phyloP scores from a whole-genome alignment of 495 filamentous ascomycete genomes.

The Viridothelium virens region DNA sequence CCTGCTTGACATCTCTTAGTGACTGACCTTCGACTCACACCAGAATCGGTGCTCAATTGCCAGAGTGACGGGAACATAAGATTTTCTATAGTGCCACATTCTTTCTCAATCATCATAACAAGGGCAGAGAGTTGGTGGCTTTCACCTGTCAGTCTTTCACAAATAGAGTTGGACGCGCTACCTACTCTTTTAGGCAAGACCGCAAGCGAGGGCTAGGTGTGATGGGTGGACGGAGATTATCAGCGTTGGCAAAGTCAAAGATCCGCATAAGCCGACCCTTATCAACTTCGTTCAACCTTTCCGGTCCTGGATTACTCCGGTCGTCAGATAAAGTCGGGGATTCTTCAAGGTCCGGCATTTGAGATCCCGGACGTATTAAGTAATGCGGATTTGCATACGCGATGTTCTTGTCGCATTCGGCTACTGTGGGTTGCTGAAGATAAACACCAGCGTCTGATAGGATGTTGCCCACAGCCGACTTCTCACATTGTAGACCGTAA shows the following conservation, averaged over 20 bases:
- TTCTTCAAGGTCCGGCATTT: conserved; percentile 16
- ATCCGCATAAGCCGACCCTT: conserved; percentile 22
- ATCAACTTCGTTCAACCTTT: conserved; percentile 16
- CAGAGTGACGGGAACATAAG: conserved; percentile 20
- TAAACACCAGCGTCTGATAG: conserved; percentile 9
- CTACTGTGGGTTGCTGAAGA: conserved; percentile 13
- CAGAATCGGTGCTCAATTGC: conserved; percentile 6
- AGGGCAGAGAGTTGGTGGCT: conserved; percentile 25
- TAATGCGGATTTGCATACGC: conserved; percentile 28
- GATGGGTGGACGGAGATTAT: background rate
- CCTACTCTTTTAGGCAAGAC: conserved; percentile 15
- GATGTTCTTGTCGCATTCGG: conserved; percentile 15
- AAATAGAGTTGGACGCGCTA: background rate
- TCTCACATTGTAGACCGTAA: conserved; percentile 10
- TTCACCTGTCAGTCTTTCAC: background rate
- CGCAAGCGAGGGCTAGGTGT: background rate
- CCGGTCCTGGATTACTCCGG: background rate
- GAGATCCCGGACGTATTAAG: conserved; percentile 22
- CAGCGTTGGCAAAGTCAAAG: conserved; percentile 20
- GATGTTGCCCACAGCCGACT: conserved; percentile 3
- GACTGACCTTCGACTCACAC: background rate
- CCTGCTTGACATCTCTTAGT: background rate
- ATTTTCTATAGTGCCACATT: conserved; percentile 19
- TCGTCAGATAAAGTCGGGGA: conserved; percentile 8
- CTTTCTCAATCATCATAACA: conserved; percentile 31